A percentile compares a stretch with the other conserved stretches of the same genome.
phyloP scores from a whole-genome alignment of 345 rosid species.

The Gossypium rotundifolium region DNA sequence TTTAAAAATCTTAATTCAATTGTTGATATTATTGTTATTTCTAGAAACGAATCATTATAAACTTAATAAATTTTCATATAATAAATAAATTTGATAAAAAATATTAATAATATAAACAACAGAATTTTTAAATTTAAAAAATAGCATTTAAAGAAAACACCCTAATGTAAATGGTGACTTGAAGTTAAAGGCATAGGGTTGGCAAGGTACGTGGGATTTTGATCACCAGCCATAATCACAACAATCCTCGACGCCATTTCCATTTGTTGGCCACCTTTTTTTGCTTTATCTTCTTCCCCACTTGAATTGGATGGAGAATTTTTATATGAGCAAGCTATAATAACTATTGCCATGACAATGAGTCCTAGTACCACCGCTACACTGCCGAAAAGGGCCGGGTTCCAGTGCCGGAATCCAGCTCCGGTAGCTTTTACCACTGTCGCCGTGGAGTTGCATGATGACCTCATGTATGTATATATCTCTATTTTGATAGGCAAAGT shows the following conservation, averaged over 20 bases:
- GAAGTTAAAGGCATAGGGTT: slow-evolving; percentile 24
- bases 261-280: slow-evolving; percentile 14
- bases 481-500: not conserved
- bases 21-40: no score
- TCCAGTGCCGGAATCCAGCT: slow-evolving; percentile 19
- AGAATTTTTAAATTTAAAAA: no score
- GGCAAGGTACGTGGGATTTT: slow-evolving; percentile 54
- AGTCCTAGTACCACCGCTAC: slow-evolving; percentile 43
- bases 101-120: no score
- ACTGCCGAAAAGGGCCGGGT: slow-evolving; percentile 44
- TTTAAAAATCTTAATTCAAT: no score
- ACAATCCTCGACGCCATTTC: slow-evolving; percentile 64
- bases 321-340: slow-evolving; percentile 42
- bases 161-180: no score
- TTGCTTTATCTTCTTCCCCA: not conserved
- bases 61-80: no score
- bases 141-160: no score
- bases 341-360: slow-evolving; percentile 31
- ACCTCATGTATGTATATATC: slow-evolving; percentile 25
- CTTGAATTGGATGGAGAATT: slow-evolving; percentile 11
- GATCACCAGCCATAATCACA: slow-evolving; percentile 66
- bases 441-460: slow-evolving; percentile 22
- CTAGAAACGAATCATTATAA: no score
- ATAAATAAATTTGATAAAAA: no score
- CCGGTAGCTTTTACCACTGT: not conserved